Base-by-base conservation (phyloP, 176 grass and related monocot species). In the Pontederia paniculata region DNA sequence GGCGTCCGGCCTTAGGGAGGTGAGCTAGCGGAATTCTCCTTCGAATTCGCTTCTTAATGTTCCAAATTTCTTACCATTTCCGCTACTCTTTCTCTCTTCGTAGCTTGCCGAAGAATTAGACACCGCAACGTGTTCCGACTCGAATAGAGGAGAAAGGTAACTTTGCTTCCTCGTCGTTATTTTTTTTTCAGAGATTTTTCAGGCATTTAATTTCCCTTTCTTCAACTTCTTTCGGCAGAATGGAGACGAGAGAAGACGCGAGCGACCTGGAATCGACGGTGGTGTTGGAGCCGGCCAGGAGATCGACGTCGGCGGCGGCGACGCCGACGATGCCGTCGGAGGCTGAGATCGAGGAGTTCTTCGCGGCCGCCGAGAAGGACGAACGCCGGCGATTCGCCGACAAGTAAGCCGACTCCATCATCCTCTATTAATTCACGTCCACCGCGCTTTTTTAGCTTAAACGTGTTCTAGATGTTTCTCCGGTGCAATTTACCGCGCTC, bases 181-280 rank as follows among this genome's bases (percentile, higher is more conserved):
- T 0, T 37, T 41, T 52, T 64, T 52, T 67, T 5, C 3, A 6
- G 9, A 12, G n/a, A 12, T 45, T 45, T 21, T 10, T 21, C 12
- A 37, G 7, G 28, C 28, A 37, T 37, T 49, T 51, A 37, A 31
- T 31, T 49, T 37, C 17, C 50, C 21, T 54, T 25, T 47, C 11
- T 20, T 22, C 44, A 21, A 62, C 21, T 22, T 47, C 42, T 3
- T 13, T 25, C 44, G 17, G 47, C n/a, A 67, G 64, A 28, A 17
- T 7, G 16, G 48, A 21, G 10, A 44, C 50, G 49, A 21, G 48
- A 42, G 50, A 54, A 10, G 64, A 53, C n/a, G n/a, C 49, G 16
- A 67, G 64, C 50, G 64, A 67, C 53, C n/a, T 67, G 49, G 64
- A 67, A 42, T 67, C 64, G 17, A 44, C 49, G 11, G 50, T 54